These are phyloP conservation scores for Clonostachys rhizophaga DNA, from an alignment of 2,329 filamentous ascomycete species.

Conservation along the genomic window DNA sequence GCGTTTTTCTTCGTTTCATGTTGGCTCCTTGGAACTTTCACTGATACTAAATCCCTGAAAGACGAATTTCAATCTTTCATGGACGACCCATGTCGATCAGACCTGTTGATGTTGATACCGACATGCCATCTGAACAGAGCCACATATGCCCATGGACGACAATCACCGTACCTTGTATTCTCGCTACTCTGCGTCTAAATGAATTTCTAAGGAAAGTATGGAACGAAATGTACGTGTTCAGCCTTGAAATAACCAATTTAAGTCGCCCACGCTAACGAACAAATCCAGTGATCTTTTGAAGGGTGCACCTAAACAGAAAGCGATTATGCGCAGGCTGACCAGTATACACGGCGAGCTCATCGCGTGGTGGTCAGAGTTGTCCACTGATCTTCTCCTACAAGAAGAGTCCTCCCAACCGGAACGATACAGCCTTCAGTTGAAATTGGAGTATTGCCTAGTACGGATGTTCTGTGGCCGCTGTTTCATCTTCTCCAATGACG, in stretches of 20 bases:
- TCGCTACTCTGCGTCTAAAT: conserved; percentile 32
- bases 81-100: conserved; percentile 49
- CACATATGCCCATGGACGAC: conserved; percentile 32
- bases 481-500: conserved; percentile 31
- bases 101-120: conserved; percentile 46
- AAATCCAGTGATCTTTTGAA: conserved; percentile 21
- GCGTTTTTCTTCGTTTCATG: conserved; percentile 22
- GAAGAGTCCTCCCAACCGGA: conserved; percentile 25
- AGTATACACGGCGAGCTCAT: conserved; percentile 27
- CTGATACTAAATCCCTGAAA: conserved; percentile 14
- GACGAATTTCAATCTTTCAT: conserved; percentile 50
- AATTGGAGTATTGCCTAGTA: conserved; percentile 46
- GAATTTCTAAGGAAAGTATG: conserved; percentile 24
- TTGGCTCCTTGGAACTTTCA: conserved; percentile 6
- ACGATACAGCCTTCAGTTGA: conserved; percentile 43
- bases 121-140: conserved; percentile 40
- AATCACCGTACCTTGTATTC: conserved; percentile 38
- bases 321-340: conserved; percentile 16
- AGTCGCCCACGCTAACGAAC: conserved; percentile 1
- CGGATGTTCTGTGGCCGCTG: conserved; percentile 48
- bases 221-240: conserved; percentile 27
- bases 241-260: neutral
- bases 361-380: conserved; percentile 28
- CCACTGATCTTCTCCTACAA: conserved; percentile 20
- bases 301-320: conserved; percentile 20